Conservation (phyloP, 129 eudicot genomes). For the Lonicera japonica region DNA sequence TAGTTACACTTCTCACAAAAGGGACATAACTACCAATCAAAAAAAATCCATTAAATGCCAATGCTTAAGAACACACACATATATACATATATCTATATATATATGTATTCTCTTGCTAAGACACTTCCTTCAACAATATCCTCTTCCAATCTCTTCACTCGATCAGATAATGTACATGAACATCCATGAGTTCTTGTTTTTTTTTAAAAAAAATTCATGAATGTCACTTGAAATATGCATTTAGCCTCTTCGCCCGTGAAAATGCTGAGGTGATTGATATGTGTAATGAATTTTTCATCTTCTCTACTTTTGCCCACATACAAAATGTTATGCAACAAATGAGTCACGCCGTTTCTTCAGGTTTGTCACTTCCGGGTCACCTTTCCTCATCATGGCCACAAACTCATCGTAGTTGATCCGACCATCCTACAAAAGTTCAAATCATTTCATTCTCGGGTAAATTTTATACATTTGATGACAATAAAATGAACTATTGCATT, state of each 20-base stretch:
- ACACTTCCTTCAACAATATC: not conserved
- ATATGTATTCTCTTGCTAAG: too few relatives aligned
- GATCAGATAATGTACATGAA: not conserved
- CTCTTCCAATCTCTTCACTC: not conserved
- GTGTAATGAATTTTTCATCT: not conserved
- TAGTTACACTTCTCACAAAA: too few relatives aligned
- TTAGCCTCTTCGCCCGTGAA: slow-evolving; percentile 12
- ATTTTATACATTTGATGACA: not conserved
- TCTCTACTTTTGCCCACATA: not conserved
- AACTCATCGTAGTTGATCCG: slow-evolving; percentile 91
- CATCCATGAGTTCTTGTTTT: not conserved
- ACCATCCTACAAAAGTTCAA: slow-evolving; percentile 58
- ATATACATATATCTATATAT: too few relatives aligned
- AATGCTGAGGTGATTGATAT: slow-evolving; percentile 7
- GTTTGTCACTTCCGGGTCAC: slow-evolving; percentile 56
- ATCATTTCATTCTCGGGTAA: not conserved
- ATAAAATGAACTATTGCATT: too few relatives aligned
- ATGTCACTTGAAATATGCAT: not conserved
- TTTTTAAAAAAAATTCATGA: not conserved
- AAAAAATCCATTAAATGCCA: too few relatives aligned
- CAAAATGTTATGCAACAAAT: slow-evolving; percentile 20
- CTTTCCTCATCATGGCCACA: slow-evolving; percentile 94
- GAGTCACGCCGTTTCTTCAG: slow-evolving; percentile 59
- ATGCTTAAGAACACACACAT: too few relatives aligned
- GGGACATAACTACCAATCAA: too few relatives aligned